Evolutionary conservation across 805 yeast species (phyloP), one percentile per base, ranked within the genome.

Genomic region (Tetrapisispora arboricola): DNA sequence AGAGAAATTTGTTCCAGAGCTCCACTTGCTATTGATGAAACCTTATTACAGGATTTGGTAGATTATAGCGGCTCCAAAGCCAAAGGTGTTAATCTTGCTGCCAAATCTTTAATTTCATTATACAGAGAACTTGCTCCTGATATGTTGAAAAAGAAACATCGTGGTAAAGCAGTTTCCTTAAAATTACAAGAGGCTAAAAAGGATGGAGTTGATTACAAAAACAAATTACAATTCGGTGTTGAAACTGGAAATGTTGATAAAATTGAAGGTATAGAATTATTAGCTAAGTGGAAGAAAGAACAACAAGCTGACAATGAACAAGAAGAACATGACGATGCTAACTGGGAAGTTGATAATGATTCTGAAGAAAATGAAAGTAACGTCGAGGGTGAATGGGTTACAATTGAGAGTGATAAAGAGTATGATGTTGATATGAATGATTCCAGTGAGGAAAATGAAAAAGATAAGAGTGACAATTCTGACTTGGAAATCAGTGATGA

Each of bases 61-160:
- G 95, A 79, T 48, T 92, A 92, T 63, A 84, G 83, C 60, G 94
- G 94, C 4, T 87, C 96, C 21, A 92, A 92, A 63, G 72, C 96
- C 32, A 92, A 92, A 66, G 78, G 95, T 12, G 99, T 92, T 22
- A 79, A 80, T 68, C 84, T 81, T 78, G 98, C 97, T 36, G 96
- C 98, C 1, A 76, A 94, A 52, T 76, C 92, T 5, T 72, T 92
- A 63, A 76, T 92, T 43, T 67, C 92, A 0, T 68, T 92, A 40
- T 92, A 84, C 64, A 75, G 99, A 63, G 96, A 88, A 47, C 80
- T 88, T 42, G 96, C 96, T 2, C 99, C 99, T 6, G 95, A 90
- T 48, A 84, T 92, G 96, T 73, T 92, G 53, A 72, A 75, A 41
- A 73, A 79, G 51, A 87, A 86, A 57, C 97, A 92, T 59, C 75